These are phyloP conservation scores for Acacia concinna DNA, from an alignment of 331 rosid species.

Conservation along the genomic window DNA sequence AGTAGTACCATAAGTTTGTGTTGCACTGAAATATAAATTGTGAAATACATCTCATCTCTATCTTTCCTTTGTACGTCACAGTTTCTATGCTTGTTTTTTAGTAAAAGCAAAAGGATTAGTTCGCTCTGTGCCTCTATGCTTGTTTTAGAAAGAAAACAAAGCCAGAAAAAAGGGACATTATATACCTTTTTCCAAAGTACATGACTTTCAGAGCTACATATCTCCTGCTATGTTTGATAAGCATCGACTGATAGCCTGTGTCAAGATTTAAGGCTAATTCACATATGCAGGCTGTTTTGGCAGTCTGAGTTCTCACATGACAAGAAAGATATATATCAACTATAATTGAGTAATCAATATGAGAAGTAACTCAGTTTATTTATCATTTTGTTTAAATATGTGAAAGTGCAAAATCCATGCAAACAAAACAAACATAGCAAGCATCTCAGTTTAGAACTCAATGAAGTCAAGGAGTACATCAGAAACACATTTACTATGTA, in stretches of 20 bases:
- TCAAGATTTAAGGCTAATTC: constrained; percentile 29
- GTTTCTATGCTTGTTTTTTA: not conserved
- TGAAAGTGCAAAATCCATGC: constrained; percentile 4
- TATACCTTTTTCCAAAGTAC: constrained; percentile 90
- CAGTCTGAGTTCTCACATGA: constrained; percentile 2
- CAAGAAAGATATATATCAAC: not conserved
- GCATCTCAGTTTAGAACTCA: not conserved
- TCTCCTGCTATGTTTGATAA: constrained; percentile 64
- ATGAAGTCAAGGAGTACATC: not conserved
- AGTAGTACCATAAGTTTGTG: not conserved
- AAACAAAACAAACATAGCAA: constrained; percentile 20
- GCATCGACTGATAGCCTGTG: constrained; percentile 54
- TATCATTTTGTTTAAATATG: constrained; percentile 25
- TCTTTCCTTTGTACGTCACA: constrained; percentile 15
- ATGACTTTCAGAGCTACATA: constrained; percentile 81
- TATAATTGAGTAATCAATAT: not conserved
- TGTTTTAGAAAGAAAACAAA: constrained; percentile 24
- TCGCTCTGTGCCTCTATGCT: not conserved
- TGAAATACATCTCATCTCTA: not conserved
- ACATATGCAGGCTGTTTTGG: constrained; percentile 7
- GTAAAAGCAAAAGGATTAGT: not conserved
- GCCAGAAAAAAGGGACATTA: constrained; percentile 20
- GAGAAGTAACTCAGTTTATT: not conserved
- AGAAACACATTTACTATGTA: not conserved
- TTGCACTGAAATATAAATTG: not conserved